Conservation (phyloP, 345 rosid genomes). For the Xanthoceras sorbifolium region DNA sequence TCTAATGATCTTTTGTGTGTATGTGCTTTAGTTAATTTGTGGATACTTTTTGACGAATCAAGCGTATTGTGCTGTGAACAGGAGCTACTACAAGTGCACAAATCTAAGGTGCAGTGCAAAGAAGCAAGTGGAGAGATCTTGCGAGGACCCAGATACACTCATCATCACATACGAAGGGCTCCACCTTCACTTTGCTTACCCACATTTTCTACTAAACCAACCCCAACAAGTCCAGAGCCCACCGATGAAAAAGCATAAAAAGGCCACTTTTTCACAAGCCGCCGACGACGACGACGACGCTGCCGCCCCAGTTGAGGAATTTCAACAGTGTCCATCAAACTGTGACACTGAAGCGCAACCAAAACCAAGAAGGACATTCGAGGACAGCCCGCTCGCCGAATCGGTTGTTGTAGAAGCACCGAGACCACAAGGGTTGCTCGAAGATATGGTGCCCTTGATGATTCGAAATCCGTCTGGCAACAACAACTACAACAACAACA, state of each 20-base stretch:
- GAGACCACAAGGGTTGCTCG: conserved; percentile 58
- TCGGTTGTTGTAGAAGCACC: conserved; percentile 13
- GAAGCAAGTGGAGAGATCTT: conserved; percentile 78
- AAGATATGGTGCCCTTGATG: conserved; percentile 71
- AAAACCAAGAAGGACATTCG: neutral
- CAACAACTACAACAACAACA: neutral
- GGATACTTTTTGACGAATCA: neutral
- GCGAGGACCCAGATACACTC: conserved; percentile 62
- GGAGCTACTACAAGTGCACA: conserved; percentile 92
- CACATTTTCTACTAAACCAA: conserved; percentile 38
- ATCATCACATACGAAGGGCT: conserved; percentile 85
- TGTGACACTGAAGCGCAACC: neutral
- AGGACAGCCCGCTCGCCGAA: neutral
- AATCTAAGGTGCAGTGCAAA: conserved; percentile 81
- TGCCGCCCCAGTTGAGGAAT: conserved; percentile 3
- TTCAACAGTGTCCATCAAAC: conserved; percentile 15
- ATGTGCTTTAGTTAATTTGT: neutral
- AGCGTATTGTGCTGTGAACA: conserved; percentile 24
- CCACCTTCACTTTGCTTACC: conserved; percentile 70
- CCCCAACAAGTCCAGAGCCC: conserved; percentile 24
- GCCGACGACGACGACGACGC: too few species aligned
- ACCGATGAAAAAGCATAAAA: conserved; percentile 48
- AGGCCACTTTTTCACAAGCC: conserved; percentile 4
- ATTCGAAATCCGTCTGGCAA: conserved; percentile 42
- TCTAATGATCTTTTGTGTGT: too few species aligned